Evolutionary conservation across 371 early-diverging fungal genomes (phyloP), one percentile per base, ranked within the genome.

Genomic region (Apophysomyces variabilis): DNA sequence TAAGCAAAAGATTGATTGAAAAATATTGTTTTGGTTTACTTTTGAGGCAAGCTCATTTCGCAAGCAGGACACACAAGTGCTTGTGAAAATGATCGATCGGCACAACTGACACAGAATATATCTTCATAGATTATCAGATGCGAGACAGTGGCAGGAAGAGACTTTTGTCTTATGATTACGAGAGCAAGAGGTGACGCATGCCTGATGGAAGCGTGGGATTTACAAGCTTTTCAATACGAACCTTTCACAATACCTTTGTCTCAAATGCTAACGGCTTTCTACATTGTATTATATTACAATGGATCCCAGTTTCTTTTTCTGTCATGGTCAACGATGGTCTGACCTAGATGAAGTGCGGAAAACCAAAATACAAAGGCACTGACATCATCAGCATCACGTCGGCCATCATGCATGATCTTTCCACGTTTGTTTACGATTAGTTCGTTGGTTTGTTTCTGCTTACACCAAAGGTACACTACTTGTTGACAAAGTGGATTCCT

Each of bases 51-150:
- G 11, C 71, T 74, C 7, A 90, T 85, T 44, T 88, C 84, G 68
- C 94, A 94, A 0, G 92, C 93, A 5, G 93, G 94, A 65, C 94
- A 94, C 11, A 86, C 76, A 21, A 89, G 68, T 12, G 87, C 84
- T 35, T 77, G 69, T 7, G 75, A 68, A 65, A 93, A 93, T 5
- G 80, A 65, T 8, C 62, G 72, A 35, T 80, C 84, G 21, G 93
- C 89, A 60, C 94, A 94, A 1, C 67, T 71, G 14, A 87, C 75
- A 71, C 94, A 94, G 76, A 94, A 94, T 6, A 94, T 88, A 66
- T 94, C 92, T 92, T 75, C 7, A 50, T 26, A 26, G 32, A 36
- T 5, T 16, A 60, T 62, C 7, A 43, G 47, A 56, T 18, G 66
- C 37, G 56, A n/a, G 1, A 39, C 11, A 57, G 8, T 13, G 44